Base-by-base conservation (phyloP, 179 eudicot species). In the Heliamphora pulchella region DNA sequence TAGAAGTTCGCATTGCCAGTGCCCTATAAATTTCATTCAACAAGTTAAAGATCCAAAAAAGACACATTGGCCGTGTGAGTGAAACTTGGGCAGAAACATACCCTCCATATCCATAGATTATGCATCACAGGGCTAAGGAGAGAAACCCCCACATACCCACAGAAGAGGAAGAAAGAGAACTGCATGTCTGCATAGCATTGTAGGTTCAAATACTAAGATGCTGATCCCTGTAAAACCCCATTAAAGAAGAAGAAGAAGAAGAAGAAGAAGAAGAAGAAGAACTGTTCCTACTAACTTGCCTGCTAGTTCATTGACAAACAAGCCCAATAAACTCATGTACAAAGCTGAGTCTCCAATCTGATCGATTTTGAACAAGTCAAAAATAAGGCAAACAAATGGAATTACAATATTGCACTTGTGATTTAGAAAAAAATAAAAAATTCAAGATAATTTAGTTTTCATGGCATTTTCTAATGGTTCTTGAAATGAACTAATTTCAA, bases 41-140 rank as follows among this genome's bases (percentile, higher is more conserved):
- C 63, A 17, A 74, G 76, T 83, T 69, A 72, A 13, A 65, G 20
- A 73, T 67, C 76, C 74, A 81, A 81, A 73, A 39, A 31, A 43
- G 67, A 43, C 15, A 66, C 74, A 15, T 48, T 15, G 18, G 81
- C 39, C 58, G 50, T 54, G 46, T 53, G 58, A 22, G 13, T 76
- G 64, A 10, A 80, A 0, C 4, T n/a, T 17, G 18, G 2, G 68
- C 39, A 83, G 41, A 75, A 67, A 71, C 90, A 72, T 90, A 95
- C 98, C 97, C 98, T 90, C 98, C 98, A 95, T 87, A 95, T 91
- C 98, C 98, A 95, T 13, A 95, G 88, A 77, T 95, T 95, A 87
- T 95, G 97, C 98, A 95, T 93, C 77, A 95, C 91, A 77, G 98
- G 97, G 87, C 98, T 91, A 74, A 95, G 94, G 80, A 95, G 97